phyloP scores from a whole-genome alignment of 2,329 filamentous ascomycete species.

The Emydomyces testavorans region DNA sequence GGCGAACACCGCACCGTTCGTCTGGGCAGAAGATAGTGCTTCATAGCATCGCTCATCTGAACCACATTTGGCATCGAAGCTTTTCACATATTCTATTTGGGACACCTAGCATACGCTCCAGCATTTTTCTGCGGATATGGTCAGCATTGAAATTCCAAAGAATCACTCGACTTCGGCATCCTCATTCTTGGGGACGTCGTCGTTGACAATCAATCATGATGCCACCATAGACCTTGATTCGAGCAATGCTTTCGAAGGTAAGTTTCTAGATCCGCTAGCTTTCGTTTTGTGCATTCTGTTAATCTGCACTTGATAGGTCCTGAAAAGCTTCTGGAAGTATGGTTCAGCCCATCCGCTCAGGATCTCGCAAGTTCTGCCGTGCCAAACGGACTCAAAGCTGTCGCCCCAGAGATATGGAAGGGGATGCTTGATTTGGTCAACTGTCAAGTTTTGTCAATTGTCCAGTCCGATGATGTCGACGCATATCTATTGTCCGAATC shows the following conservation, averaged over 20 bases:
- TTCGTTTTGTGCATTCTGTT: not conserved
- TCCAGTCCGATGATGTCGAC: constrained; percentile 87
- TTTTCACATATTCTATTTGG: not conserved
- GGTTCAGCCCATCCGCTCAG: constrained; percentile 75
- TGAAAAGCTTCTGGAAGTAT: constrained; percentile 96
- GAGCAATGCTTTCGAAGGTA: constrained; percentile 89
- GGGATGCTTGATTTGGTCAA: constrained; percentile 96
- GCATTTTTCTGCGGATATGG: constrained; percentile 53
- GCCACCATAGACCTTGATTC: constrained; percentile 88
- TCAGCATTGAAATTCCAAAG: constrained; percentile 66
- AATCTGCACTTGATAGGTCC: constrained; percentile 51
- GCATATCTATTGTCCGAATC: constrained; percentile 96
- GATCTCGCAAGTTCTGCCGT: constrained; percentile 59
- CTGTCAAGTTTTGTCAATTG: constrained; percentile 91
- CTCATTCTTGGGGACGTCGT: constrained; percentile 63
- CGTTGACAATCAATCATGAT: constrained; percentile 93
- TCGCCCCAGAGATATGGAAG: constrained; percentile 78
- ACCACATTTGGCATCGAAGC: constrained; percentile 9
- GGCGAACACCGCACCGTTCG: constrained; percentile 86
- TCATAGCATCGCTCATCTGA: constrained; percentile 38
- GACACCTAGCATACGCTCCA: not conserved
- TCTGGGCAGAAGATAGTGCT: constrained; percentile 97
- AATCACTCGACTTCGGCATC: constrained; percentile 75
- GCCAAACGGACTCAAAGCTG: constrained; percentile 71
- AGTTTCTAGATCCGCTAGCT: constrained; percentile 14